phyloP scores from a whole-genome alignment of 768 basidiomycete genomes.

The Suillus plorans region DNA sequence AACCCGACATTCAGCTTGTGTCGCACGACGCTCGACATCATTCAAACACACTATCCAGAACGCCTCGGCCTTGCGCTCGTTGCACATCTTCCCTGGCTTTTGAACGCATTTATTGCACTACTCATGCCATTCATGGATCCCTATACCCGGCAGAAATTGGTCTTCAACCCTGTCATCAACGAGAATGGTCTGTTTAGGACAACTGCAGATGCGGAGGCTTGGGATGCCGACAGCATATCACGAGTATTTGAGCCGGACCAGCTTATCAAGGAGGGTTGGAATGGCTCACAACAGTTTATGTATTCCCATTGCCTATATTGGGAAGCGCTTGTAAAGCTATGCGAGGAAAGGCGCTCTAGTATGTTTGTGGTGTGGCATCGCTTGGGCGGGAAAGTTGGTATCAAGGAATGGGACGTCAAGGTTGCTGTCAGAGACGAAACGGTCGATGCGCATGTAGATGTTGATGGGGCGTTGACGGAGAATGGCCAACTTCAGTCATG shows the following conservation, averaged over 20 bases:
- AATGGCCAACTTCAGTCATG: not conserved
- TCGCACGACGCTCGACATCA: slow-evolving; percentile 51
- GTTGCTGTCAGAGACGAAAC: slow-evolving; percentile 21
- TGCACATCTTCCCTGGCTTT: slow-evolving; percentile 77
- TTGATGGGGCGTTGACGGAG: not conserved
- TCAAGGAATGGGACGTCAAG: slow-evolving; percentile 82
- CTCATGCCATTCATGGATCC: slow-evolving; percentile 85
- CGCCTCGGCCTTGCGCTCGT: slow-evolving; percentile 75
- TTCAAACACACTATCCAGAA: slow-evolving; percentile 86
- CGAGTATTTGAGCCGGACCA: slow-evolving; percentile 64
- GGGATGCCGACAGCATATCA: not conserved
- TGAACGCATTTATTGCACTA: slow-evolving; percentile 74
- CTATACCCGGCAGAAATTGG: slow-evolving; percentile 69
- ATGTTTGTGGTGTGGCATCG: slow-evolving; percentile 65
- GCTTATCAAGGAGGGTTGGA: slow-evolving; percentile 71
- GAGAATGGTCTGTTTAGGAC: slow-evolving; percentile 26
- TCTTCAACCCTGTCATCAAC: slow-evolving; percentile 60
- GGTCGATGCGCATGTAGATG: not conserved
- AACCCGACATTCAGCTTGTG: slow-evolving; percentile 41
- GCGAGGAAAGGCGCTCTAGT: slow-evolving; percentile 45
- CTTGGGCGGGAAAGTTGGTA: slow-evolving; percentile 67
- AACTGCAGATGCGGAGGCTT: slow-evolving; percentile 17
- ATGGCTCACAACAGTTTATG: slow-evolving; percentile 62
- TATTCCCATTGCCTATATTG: slow-evolving; percentile 80
- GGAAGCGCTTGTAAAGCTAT: slow-evolving; percentile 58